Evolutionary conservation across 1,284 basidiomycete genomes (phyloP).

Genomic region (Tilletia caries): DNA sequence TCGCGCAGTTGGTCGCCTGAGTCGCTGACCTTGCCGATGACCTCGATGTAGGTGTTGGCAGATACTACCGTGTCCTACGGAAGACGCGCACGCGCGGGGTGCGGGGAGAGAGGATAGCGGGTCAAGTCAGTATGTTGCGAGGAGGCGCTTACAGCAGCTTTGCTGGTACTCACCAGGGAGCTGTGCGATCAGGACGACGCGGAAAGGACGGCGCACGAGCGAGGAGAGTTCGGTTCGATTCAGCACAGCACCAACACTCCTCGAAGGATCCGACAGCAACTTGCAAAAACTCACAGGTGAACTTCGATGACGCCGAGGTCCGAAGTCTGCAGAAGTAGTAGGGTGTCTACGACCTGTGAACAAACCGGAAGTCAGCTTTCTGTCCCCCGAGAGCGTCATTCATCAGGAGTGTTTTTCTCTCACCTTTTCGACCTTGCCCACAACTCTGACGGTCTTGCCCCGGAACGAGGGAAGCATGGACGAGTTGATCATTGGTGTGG

Average conservation of each 20-base stretch:
- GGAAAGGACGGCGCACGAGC: too few species aligned
- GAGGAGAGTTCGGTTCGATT: not conserved
- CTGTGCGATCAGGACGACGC: not conserved
- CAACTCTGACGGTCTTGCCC: conserved; percentile 41
- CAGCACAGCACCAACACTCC: not conserved
- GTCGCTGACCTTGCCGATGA: conserved; percentile 48
- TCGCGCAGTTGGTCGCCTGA: conserved; percentile 23
- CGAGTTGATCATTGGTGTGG: conserved; percentile 48
- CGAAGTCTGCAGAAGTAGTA: conserved; percentile 41
- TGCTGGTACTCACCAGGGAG: not conserved
- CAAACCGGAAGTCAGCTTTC: not conserved
- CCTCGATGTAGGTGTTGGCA: conserved; percentile 36
- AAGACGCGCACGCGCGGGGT: not conserved
- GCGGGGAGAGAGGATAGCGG: not conserved
- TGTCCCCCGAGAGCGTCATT: not conserved
- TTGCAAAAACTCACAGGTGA: conserved; percentile 21
- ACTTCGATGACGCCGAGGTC: conserved; percentile 47
- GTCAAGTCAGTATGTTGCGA: not conserved
- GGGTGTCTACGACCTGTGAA: conserved; percentile 31
- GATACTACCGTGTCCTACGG: conserved; percentile 26
- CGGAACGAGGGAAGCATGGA: conserved; percentile 30
- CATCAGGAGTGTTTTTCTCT: not conserved
- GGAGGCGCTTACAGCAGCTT: too few species aligned
- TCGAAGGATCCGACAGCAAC: too few species aligned
- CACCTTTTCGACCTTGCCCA: conserved; percentile 43